Evolutionary conservation across 257 asterid species (phyloP), one percentile per base, ranked within the genome.

Genomic region (Cruciata laevipes): DNA sequence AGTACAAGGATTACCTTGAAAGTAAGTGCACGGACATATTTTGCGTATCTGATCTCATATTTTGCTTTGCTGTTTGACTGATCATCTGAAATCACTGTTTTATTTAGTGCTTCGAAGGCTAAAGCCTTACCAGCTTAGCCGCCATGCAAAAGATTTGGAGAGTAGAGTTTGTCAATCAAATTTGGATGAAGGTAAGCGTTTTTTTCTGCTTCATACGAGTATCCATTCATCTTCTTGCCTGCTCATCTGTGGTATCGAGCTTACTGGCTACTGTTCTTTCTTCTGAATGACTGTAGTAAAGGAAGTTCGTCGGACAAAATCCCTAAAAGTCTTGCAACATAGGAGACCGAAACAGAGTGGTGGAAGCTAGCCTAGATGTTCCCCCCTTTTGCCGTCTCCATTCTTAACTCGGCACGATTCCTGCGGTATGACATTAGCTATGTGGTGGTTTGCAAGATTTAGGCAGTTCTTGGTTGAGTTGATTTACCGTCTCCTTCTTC

Each of bases 61-160:
- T 72, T 13, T 47, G 55, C 37, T 56, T 64, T 24, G 17, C 23
- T 60, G 14, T 63, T 70, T 63, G 65, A 66, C 62, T 37, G 20
- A 72, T 62, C n/a, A n/a, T n/a, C 47, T 60, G 38, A 25, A 65
- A 51, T 21, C 52, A 65, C 64, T 70, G 62, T 53, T 75, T 82
- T 79, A 37, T 59, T 60, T 84, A 89, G 97, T 63, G 80, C 91
- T 87, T 69, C 75, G 81, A 81, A 82, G 62, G 73, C 74, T 81
- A 52, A 68, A 93, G 61, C 88, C 96, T 17, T 55, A 77, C 27
- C 94, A 86, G 66, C 98, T 92, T 33, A 92, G 93, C 66, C 82
- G 74, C 80, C 90, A 81, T 75, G 98, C 98, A 1, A 81, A 79
- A 76, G 95, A 80, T 44, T 73, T 89, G 81, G 98, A 89, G 86